Conservation (phyloP, 345 rosid species). For the Carallia pectinifolia region DNA sequence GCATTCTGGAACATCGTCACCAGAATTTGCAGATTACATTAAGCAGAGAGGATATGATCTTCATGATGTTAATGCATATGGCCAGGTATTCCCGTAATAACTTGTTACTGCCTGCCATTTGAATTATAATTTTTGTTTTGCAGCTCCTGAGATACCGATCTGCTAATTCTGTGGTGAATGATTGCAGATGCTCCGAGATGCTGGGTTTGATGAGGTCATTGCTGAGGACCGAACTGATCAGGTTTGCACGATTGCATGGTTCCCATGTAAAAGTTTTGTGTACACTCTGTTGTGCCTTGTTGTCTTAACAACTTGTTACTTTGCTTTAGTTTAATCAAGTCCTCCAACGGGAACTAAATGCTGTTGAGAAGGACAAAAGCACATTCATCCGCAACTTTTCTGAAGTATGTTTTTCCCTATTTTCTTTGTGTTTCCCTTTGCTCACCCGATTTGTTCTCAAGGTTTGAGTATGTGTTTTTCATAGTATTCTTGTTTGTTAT, state of each 20-base stretch:
- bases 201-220: slow-evolving; percentile 72
- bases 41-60: slow-evolving; percentile 92
- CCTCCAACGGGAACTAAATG: slow-evolving; percentile 59
- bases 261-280: neutral
- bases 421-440: neutral
- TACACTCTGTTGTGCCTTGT: neutral
- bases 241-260: slow-evolving; percentile 32
- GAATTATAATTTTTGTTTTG: slow-evolving; percentile 1
- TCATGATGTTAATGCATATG: slow-evolving; percentile 71
- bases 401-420: slow-evolving; percentile 38
- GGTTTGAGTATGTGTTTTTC: neutral
- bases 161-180: slow-evolving; percentile 6
- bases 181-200: slow-evolving; percentile 73
- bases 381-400: slow-evolving; percentile 72
- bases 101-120: slow-evolving; percentile 2
- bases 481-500: neutral
- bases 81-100: slow-evolving; percentile 53
- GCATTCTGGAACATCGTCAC: slow-evolving; percentile 58
- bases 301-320: neutral
- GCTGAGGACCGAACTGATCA: slow-evolving; percentile 88
- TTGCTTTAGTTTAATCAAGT: slow-evolving; percentile 65
- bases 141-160: neutral
- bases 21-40: slow-evolving; percentile 67
- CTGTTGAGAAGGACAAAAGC: slow-evolving; percentile 71
- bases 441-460: neutral